Conservation (phyloP, 371 early-diverging fungal genomes). For the Globomyces sp. region DNA sequence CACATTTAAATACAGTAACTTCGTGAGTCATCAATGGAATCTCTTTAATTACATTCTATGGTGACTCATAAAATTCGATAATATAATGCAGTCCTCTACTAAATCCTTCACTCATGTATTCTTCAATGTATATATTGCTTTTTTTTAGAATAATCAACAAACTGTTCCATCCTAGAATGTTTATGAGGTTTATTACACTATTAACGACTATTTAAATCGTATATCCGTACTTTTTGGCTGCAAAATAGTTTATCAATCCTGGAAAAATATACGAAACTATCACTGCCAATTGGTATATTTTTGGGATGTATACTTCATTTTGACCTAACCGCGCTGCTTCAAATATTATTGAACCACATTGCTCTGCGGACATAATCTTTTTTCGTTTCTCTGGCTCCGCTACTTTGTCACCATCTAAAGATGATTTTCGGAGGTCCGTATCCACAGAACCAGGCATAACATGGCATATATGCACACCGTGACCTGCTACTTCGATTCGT, state of each 20-base stretch:
- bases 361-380: slow-evolving; percentile 58
- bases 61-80: no score
- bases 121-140: no score
- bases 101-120: no score
- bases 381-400: slow-evolving; percentile 9
- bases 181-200: no score
- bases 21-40: no score
- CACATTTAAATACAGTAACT: no score
- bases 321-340: slow-evolving; percentile 60
- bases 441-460: slow-evolving; percentile 77
- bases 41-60: no score
- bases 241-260: slow-evolving; percentile 61
- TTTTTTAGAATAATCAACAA: no score
- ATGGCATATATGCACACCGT: slow-evolving; percentile 63
- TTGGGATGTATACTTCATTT: slow-evolving; percentile 64
- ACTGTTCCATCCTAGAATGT: no score
- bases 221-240: slow-evolving; percentile 59
- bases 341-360: slow-evolving; percentile 63
- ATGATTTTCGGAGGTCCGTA: slow-evolving; percentile 68
- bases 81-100: no score
- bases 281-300: slow-evolving; percentile 53
- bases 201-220: no score
- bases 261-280: slow-evolving; percentile 61
- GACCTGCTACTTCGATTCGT: slow-evolving; percentile 66
- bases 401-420: slow-evolving; percentile 54